phyloP scores from a whole-genome alignment of 2,329 filamentous ascomycete species.

The Aspergillus brasiliensis region DNA sequence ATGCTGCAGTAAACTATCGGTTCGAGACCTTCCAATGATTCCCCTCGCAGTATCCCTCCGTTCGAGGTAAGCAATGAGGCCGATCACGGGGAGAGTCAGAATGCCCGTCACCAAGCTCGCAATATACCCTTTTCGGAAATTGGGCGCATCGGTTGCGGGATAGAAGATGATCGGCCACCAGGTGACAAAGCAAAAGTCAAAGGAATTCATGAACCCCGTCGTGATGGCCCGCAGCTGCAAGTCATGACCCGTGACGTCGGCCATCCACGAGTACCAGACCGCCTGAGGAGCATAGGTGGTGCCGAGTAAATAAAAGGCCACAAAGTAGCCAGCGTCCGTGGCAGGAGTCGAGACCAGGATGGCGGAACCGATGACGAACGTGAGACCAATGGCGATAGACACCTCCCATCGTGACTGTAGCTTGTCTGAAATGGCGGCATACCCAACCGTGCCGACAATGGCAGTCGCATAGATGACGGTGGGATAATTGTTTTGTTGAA shows the following conservation, averaged over 20 bases:
- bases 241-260: constrained; percentile 39
- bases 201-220: constrained; percentile 49
- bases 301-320: constrained; percentile 49
- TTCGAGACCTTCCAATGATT: not conserved
- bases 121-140: constrained; percentile 44
- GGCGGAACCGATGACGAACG: constrained; percentile 42
- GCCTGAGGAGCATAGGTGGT: constrained; percentile 51
- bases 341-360: constrained; percentile 9
- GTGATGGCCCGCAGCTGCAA: constrained; percentile 49
- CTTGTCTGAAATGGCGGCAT: constrained; percentile 46
- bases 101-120: constrained; percentile 44
- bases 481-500: constrained; percentile 52
- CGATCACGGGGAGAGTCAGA: constrained; percentile 40
- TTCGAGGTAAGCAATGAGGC: constrained; percentile 41
- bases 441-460: constrained; percentile 46
- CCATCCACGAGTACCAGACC: constrained; percentile 53
- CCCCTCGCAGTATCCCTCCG: constrained; percentile 9
- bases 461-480: constrained; percentile 46
- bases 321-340: constrained; percentile 41
- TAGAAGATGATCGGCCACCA: constrained; percentile 48
- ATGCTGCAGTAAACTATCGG: not conserved
- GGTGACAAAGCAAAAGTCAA: constrained; percentile 47
- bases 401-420: constrained; percentile 49
- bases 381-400: constrained; percentile 46
- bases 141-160: constrained; percentile 44